Base-by-base conservation (phyloP, 345 rosid genomes). In the Gossypium australe region DNA sequence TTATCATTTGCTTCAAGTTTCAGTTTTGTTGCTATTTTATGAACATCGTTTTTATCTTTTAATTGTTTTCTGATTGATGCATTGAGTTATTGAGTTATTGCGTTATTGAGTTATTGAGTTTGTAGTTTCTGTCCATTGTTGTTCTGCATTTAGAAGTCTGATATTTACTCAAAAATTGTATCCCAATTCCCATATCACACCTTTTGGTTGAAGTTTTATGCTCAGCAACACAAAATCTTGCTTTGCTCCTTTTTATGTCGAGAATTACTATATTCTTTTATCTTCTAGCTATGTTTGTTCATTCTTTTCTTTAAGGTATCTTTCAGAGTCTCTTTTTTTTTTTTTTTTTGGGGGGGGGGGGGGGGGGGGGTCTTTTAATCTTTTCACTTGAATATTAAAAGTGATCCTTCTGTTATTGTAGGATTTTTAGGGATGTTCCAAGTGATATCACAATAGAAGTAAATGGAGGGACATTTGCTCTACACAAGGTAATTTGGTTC, bases 401-500 rank as follows among this genome's bases (percentile, higher is more conserved):
- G 57, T 47, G 41, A 25, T 76, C 17, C 20, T 64, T 51, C 48
- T 60, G 38, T 75, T 76, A n/a, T 79, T 80, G 86, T 76, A 94
- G 97, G 98, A 92, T 90, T 76, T 94, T 92, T 71, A 82, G 95
- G 48, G 98, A 92, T 65, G 95, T 94, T 47, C 97, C 97, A 38
- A 92, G 98, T 76, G 97, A 94, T 82, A 89, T 92, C 76, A 90
- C 85, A 12, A 89, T 94, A 55, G 94, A 91, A 82, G 92, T 87
- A 53, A 85, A 84, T 55, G 97, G 97, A 70, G 90, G 86, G 66
- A 86, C 85, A 16, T 92, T 94, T 80, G 83, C 90, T 64, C 80
- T 94, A 12, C 97, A 94, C 70, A 94, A 94, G 97, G 98, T 93
- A 51, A 51, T 51, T 51, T 14, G 55, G 55, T 51, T 51, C 55